Percentiles rank a stretch among this genome's conserved stretches.
Evolutionary conservation across 495 filamentous ascomycete genomes (phyloP).

Genomic region (Aspergillus coremiiformis): DNA sequence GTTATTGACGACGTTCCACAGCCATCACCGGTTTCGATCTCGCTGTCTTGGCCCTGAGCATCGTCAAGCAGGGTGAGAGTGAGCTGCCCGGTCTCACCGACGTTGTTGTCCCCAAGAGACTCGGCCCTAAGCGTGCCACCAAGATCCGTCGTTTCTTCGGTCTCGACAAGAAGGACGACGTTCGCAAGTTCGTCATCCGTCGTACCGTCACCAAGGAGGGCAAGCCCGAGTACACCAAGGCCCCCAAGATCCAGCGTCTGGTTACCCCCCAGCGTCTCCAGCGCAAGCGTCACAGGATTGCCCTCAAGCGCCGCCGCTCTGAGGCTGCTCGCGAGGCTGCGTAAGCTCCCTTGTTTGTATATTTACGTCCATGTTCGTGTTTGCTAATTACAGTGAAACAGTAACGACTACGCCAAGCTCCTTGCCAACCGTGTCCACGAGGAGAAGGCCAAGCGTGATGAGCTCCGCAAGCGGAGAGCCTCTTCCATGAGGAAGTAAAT

Average conservation of each 20-base stretch:
- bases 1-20: slow-evolving; percentile 15
- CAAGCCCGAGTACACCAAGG: slow-evolving; percentile 98
- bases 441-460: slow-evolving; percentile 83
- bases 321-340: slow-evolving; percentile 97
- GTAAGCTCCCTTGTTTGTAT: slow-evolving; percentile 52
- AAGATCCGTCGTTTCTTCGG: slow-evolving; percentile 99
- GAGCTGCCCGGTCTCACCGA: slow-evolving; percentile 96
- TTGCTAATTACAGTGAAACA: slow-evolving; percentile 30
- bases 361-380: slow-evolving; percentile 1
- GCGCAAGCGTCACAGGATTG: slow-evolving; percentile 95
- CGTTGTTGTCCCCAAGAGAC: slow-evolving; percentile 91
- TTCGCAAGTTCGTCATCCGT: slow-evolving; percentile 99
- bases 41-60: slow-evolving; percentile 80
- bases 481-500: slow-evolving; percentile 91
- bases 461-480: slow-evolving; percentile 89
- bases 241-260: slow-evolving; percentile 96
- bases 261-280: slow-evolving; percentile 99
- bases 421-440: slow-evolving; percentile 92
- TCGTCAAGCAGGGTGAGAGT: slow-evolving; percentile 94
- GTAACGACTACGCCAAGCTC: slow-evolving; percentile 86
- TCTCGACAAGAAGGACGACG: slow-evolving; percentile 99
- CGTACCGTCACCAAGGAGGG: slow-evolving; percentile 96
- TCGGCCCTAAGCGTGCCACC: slow-evolving; percentile 97
- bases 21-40: slow-evolving; percentile 91
- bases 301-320: slow-evolving; percentile 92